Evolutionary conservation across 306 rosid genomes (phyloP).

Genomic region (Lotus japonicus): DNA sequence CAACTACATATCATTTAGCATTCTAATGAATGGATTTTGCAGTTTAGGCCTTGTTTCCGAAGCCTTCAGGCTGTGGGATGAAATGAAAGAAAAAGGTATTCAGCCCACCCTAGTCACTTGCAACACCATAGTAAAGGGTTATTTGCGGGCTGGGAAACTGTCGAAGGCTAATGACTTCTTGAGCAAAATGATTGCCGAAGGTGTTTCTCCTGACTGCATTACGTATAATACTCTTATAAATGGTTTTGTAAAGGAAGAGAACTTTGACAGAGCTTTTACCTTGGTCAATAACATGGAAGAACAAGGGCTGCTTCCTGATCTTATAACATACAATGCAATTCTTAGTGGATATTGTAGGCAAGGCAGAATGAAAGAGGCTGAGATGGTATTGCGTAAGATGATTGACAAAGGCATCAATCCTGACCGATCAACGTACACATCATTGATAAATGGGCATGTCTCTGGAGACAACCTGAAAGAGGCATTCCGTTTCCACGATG

Average conservation of each 20-base stretch:
- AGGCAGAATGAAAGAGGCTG: slow-evolving; percentile 77
- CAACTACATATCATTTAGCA: slow-evolving; percentile 60
- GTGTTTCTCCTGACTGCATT: slow-evolving; percentile 61
- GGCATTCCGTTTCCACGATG: slow-evolving; percentile 86
- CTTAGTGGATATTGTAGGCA: slow-evolving; percentile 63
- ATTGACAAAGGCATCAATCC: slow-evolving; percentile 65
- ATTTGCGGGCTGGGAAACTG: slow-evolving; percentile 54
- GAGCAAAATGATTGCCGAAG: slow-evolving; percentile 57
- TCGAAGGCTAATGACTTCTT: slow-evolving; percentile 54
- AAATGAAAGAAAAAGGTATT: slow-evolving; percentile 72
- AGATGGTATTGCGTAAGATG: slow-evolving; percentile 68
- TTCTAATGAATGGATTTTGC: slow-evolving; percentile 77
- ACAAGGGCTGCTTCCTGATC: slow-evolving; percentile 57
- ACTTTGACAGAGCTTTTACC: slow-evolving; percentile 56
- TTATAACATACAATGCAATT: slow-evolving; percentile 64
- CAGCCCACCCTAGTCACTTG: slow-evolving; percentile 61
- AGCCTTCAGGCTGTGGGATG: slow-evolving; percentile 72
- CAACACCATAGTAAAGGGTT: slow-evolving; percentile 76
- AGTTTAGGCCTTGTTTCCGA: slow-evolving; percentile 53
- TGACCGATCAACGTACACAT: slow-evolving; percentile 65
- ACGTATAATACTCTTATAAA: slow-evolving; percentile 77
- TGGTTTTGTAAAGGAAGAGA: slow-evolving; percentile 71
- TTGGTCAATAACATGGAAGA: slow-evolving; percentile 62
- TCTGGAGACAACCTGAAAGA: slow-evolving; percentile 75
- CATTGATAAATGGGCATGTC: slow-evolving; percentile 78